Evolutionary conservation across 140 eudicot genomes (phyloP).

Genomic region (Flaveria floridana): DNA sequence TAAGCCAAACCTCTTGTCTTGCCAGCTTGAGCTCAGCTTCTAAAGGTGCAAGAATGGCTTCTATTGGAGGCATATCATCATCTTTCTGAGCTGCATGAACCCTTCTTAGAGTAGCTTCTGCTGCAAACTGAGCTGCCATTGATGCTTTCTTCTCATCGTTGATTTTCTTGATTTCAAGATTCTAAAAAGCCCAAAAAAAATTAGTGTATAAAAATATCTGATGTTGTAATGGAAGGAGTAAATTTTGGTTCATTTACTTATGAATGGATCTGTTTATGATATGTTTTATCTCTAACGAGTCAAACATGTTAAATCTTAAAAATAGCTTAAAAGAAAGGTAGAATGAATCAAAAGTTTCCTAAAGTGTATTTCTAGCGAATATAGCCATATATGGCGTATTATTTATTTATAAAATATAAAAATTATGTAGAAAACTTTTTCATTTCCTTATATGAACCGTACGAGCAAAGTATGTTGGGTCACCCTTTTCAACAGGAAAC

Average conservation of each 20-base stretch:
- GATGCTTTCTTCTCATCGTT: conserved; percentile 79
- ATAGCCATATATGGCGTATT: not conserved
- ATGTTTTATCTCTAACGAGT: not conserved
- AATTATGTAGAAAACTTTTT: not conserved
- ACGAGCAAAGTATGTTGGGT: not conserved
- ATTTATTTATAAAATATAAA: not conserved
- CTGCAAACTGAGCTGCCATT: conserved; percentile 87
- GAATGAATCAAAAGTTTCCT: not conserved
- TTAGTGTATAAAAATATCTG: conserved; percentile 5
- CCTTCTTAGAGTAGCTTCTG: conserved; percentile 77
- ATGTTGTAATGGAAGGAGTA: conserved; percentile 5
- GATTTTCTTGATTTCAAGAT: conserved; percentile 64
- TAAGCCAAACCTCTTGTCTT: conserved; percentile 70
- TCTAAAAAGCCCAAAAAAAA: conserved; percentile 33
- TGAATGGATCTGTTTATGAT: not conserved
- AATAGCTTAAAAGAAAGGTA: not conserved
- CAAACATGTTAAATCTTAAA: not conserved
- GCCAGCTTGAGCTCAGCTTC: conserved; percentile 99
- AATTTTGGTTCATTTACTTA: not conserved
- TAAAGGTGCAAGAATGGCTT: conserved; percentile 95
- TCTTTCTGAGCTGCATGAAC: conserved; percentile 82
- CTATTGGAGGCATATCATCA: conserved; percentile 89
- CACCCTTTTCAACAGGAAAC: not conserved
- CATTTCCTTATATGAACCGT: too few relatives aligned
- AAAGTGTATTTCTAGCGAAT: not conserved